Percentiles rank a stretch among this genome's conserved stretches.
phyloP scores from a whole-genome alignment of 192 early-diverging fungal species.

The Geranomyces variabilis region DNA sequence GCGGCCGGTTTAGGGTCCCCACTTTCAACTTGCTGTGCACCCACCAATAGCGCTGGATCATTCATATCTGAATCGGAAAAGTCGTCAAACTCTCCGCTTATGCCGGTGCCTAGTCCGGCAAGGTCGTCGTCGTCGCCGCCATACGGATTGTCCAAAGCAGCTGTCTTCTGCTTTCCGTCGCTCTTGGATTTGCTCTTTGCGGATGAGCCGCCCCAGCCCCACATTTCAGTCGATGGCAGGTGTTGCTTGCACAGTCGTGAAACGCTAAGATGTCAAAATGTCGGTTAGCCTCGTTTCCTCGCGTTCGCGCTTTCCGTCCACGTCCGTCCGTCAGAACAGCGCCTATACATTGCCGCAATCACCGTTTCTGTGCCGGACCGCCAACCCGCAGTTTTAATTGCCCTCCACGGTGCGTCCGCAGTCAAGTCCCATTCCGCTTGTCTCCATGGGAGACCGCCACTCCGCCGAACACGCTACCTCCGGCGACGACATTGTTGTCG shows the following conservation, averaged over 20 bases:
- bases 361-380: no score
- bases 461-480: background rate
- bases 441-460: no score
- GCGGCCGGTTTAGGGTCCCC: background rate
- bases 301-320: no score
- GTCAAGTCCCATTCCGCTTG: no score
- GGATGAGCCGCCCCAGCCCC: background rate
- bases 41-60: conserved; percentile 41
- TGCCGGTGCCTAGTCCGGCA: no score
- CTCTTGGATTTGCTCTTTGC: background rate
- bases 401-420: no score
- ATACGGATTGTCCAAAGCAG: background rate
- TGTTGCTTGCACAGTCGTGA: no score
- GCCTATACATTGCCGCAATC: no score
- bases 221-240: background rate
- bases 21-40: background rate
- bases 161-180: background rate
- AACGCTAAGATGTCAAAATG: no score
- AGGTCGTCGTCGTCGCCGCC: conserved; percentile 2
- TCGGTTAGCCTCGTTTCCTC: no score
- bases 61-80: conserved; percentile 36
- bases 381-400: no score
- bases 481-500: background rate
- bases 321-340: no score
- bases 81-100: background rate